These are phyloP conservation scores for Picea engelmannii DNA, from an alignment of 83 land plant genomes.

Conservation along the genomic window DNA sequence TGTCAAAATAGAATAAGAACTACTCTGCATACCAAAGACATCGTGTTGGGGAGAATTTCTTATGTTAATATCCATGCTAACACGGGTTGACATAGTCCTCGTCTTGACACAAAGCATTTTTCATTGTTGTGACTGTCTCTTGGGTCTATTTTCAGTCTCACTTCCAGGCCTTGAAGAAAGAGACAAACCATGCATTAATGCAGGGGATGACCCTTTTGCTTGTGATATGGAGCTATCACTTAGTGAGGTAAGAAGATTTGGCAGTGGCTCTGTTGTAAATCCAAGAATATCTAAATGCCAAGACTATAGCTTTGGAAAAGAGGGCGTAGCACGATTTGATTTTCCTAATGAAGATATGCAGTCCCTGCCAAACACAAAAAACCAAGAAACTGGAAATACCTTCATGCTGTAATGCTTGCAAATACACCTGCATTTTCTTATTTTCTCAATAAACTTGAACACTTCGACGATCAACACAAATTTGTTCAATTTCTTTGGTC, in stretches of 20 bases:
- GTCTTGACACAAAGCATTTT: too few relatives aligned
- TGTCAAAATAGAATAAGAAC: conserved; percentile 34
- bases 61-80: conserved; percentile 17
- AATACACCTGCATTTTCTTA: too few relatives aligned
- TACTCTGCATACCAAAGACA: conserved; percentile 10
- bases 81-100: neutral
- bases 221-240: conserved; percentile 50
- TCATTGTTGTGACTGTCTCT: conserved; percentile 21
- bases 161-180: conserved; percentile 57
- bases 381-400: too few relatives aligned
- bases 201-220: conserved; percentile 38
- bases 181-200: conserved; percentile 41
- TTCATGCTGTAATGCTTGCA: too few relatives aligned
- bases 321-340: conserved; percentile 44
- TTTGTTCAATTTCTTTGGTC: too few relatives aligned
- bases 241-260: conserved; percentile 68
- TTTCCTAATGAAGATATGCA: conserved; percentile 47
- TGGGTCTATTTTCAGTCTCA: conserved; percentile 15
- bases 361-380: too few relatives aligned
- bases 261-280: conserved; percentile 63
- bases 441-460: too few relatives aligned
- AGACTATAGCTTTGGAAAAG: conserved; percentile 59
- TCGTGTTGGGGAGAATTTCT: neutral
- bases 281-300: conserved; percentile 60
- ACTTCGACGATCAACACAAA: too few relatives aligned